Percentiles rank a stretch among this genome's conserved stretches.
These are phyloP conservation scores for Candida ascalaphidarum DNA, from an alignment of 805 yeast species.

Conservation along the genomic window DNA sequence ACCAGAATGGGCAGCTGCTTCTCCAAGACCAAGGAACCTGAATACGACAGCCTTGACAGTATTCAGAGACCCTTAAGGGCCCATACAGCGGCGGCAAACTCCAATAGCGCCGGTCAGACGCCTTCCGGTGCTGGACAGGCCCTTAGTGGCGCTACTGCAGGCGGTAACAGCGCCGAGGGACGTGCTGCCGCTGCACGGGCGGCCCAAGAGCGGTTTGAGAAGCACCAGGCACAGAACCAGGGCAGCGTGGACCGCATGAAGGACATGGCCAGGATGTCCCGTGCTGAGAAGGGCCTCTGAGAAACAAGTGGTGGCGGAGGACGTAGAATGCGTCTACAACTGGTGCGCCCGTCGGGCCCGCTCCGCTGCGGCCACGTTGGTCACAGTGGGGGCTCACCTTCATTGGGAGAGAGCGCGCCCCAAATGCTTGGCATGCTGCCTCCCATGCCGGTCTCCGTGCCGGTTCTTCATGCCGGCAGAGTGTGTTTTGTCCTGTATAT, in stretches of 20 bases:
- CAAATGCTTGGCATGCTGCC: too few species aligned
- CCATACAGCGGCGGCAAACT: not conserved
- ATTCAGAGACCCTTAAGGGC: not conserved
- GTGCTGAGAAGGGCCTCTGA: slow-evolving; percentile 26
- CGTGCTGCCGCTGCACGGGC: slow-evolving; percentile 35
- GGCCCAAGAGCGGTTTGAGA: slow-evolving; percentile 25
- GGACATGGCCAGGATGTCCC: slow-evolving; percentile 20
- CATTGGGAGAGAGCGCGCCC: too few species aligned
- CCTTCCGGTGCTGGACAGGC: slow-evolving; percentile 6
- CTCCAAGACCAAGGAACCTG: slow-evolving; percentile 5
- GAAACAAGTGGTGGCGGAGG: too few species aligned
- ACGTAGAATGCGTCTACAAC: too few species aligned
- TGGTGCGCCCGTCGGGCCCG: too few species aligned
- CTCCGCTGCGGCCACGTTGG: too few species aligned
- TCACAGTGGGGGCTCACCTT: too few species aligned
- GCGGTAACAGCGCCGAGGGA: slow-evolving; percentile 9
- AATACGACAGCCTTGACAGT: slow-evolving; percentile 1
- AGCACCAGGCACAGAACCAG: slow-evolving; percentile 16
- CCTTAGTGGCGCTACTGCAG: slow-evolving; percentile 1
- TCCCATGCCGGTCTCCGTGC: too few species aligned
- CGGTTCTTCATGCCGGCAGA: too few species aligned
- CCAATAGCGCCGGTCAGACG: slow-evolving; percentile 6
- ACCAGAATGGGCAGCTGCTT: slow-evolving; percentile 10
- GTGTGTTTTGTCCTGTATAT: too few species aligned
- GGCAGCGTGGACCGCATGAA: slow-evolving; percentile 21